phyloP scores from a whole-genome alignment of 805 yeast genomes.

The Starmera amethionina region DNA sequence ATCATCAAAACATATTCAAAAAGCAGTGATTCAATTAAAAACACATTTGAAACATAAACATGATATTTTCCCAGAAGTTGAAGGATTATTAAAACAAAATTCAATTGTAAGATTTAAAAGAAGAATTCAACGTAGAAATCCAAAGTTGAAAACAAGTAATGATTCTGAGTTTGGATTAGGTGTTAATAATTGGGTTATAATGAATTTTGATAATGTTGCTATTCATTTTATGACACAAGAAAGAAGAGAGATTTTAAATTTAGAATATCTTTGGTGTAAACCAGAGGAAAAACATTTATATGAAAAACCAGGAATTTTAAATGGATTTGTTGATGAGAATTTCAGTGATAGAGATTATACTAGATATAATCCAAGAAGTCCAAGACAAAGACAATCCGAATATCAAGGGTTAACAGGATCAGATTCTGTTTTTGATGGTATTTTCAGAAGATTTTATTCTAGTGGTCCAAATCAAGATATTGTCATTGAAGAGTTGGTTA shows the following conservation, averaged over 20 bases:
- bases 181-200: constrained; percentile 75
- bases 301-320: constrained; percentile 3
- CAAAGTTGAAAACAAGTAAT: constrained; percentile 39
- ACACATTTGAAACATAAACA: constrained; percentile 45
- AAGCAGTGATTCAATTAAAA: constrained; percentile 54
- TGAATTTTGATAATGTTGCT: constrained; percentile 60
- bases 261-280: constrained; percentile 56
- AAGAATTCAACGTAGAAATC: constrained; percentile 40
- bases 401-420: not conserved
- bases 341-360: no score
- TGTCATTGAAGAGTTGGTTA: constrained; percentile 2
- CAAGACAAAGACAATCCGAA: no score
- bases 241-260: constrained; percentile 55
- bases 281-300: constrained; percentile 23
- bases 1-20: constrained; percentile 64
- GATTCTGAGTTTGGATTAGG: constrained; percentile 45
- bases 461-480: not conserved
- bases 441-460: constrained; percentile 31
- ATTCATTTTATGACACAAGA: constrained; percentile 68
- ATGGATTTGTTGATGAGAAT: constrained; percentile 4
- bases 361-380: no score
- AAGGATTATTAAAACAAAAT: constrained; percentile 61
- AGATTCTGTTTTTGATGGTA: constrained; percentile 36
- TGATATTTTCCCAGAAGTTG: constrained; percentile 41
- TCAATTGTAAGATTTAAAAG: constrained; percentile 40